These are phyloP conservation scores for Hyphopichia pseudoburtonii DNA, from an alignment of 1,139 yeast species.

Conservation along the genomic window DNA sequence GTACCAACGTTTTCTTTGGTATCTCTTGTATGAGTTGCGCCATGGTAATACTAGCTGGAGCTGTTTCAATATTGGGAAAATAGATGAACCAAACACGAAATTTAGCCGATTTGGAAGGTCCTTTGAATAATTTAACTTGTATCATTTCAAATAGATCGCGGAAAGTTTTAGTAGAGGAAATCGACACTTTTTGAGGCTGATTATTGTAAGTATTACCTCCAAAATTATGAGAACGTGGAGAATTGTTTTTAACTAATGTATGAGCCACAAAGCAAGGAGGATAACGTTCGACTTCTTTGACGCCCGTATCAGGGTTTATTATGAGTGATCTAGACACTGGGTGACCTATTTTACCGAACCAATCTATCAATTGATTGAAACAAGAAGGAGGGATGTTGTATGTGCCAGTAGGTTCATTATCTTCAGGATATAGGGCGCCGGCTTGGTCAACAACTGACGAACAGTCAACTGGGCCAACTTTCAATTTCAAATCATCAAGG, in stretches of 20 bases:
- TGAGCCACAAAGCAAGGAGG: slow-evolving; percentile 56
- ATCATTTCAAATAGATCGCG: slow-evolving; percentile 30
- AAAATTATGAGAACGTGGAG: slow-evolving; percentile 12
- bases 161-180: slow-evolving; percentile 37
- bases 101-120: slow-evolving; percentile 15
- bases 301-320: slow-evolving; percentile 34
- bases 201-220: slow-evolving; percentile 6
- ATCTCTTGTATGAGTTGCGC: slow-evolving; percentile 32
- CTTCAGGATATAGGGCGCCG: slow-evolving; percentile 33
- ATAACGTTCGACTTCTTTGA: slow-evolving; percentile 48
- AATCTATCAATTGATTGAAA: slow-evolving; percentile 43
- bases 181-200: slow-evolving; percentile 16
- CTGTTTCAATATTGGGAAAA: slow-evolving; percentile 20
- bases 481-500: slow-evolving; percentile 23
- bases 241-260: slow-evolving; percentile 33
- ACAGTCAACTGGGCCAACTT: slow-evolving; percentile 37
- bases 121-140: slow-evolving; percentile 18
- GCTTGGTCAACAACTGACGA: slow-evolving; percentile 26
- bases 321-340: slow-evolving; percentile 51
- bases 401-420: slow-evolving; percentile 29
- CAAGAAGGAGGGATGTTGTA: slow-evolving; percentile 38
- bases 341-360: slow-evolving; percentile 53
- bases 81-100: slow-evolving; percentile 44
- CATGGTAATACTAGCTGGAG: slow-evolving; percentile 24
- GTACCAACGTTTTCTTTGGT: slow-evolving; percentile 30